Conservation (phyloP, 139 green algal species). For the Pycnococcus provasolii region DNA sequence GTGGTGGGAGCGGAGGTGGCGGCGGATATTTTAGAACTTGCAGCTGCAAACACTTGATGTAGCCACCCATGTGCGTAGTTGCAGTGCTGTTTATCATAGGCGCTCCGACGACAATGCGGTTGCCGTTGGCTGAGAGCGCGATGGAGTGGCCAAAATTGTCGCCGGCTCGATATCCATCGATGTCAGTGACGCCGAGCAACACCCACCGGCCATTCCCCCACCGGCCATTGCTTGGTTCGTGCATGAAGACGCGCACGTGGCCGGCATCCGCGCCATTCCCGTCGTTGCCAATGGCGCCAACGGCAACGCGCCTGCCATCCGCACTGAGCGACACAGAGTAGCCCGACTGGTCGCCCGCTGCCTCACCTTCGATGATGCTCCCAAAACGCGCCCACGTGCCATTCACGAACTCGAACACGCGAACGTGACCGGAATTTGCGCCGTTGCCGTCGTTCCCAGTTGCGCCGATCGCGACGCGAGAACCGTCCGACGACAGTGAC, state of each 20-base stretch:
- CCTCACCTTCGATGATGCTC: background rate
- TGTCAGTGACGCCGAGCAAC: too few relatives aligned
- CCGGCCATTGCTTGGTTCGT: too few relatives aligned
- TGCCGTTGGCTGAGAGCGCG: too few relatives aligned
- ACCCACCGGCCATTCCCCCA: too few relatives aligned
- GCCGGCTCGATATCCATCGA: too few relatives aligned
- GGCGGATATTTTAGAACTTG: too few relatives aligned
- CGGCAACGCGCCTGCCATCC: background rate
- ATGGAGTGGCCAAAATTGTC: too few relatives aligned
- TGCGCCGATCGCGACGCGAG: background rate
- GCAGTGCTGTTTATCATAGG: too few relatives aligned
- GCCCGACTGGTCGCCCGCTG: background rate
- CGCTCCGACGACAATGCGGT: too few relatives aligned
- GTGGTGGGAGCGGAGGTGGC: too few relatives aligned
- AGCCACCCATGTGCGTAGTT: too few relatives aligned
- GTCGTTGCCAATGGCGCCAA: background rate
- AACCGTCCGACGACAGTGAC: background rate
- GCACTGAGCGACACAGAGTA: background rate
- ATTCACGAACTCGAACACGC: background rate
- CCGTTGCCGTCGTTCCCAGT: background rate
- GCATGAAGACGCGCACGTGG: background rate
- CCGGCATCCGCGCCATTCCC: background rate
- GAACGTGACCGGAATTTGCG: background rate
- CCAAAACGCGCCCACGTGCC: background rate
- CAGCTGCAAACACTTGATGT: too few relatives aligned